Base-by-base conservation (phyloP, 352 stramenopile species). In the Hyaloperonospora arabidopsidis region DNA sequence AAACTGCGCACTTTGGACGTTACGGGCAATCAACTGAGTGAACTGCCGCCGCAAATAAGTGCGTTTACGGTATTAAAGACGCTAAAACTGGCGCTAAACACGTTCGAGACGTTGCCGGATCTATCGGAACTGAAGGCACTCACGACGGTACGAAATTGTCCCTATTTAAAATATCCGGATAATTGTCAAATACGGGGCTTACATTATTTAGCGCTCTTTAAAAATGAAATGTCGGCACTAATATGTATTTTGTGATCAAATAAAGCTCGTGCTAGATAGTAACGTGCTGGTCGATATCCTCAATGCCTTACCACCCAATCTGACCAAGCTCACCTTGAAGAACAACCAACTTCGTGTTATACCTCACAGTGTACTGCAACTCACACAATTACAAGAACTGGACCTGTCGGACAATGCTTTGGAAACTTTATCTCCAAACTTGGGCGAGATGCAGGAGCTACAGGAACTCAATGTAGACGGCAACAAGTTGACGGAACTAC, bases 251-350 rank as follows among this genome's bases (percentile, higher is more conserved):
- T 15, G 12, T 41, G 12, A 21, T 22, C 19, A 23, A 12, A 44
- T 55, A 28, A 46, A 91, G 81, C 58, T 93, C 14, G 70, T 92
- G 18, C 54, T 89, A 34, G 84, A 93, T 39, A 67, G 72, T 23
- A 93, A 93, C 39, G 52, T 71, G n/a, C 61, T 93, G 15, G 50
- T 70, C 28, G 70, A 70, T n/a, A 54, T 92, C 15, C 70, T 74
- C 1, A 35, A 76, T 23, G 57, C 67, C 1, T 61, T 93, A 12
- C 81, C 84, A 2, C 76, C 81, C 0, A 87, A 86, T 45, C 45
- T 93, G 22, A 84, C 67, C 29, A 91, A 92, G 62, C 64, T 93
- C 11, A 90, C 77, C 36, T 64, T 91, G 34, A 83, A 78, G 44
- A 62, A 64, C 52, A 93, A 93, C 51, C 49, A 55, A 29, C 54